Percentiles rank a stretch among this genome's conserved stretches.
These are phyloP conservation scores for Sphaerobolus stellatus DNA, from an alignment of 1,284 basidiomycete species.

Conservation along the genomic window DNA sequence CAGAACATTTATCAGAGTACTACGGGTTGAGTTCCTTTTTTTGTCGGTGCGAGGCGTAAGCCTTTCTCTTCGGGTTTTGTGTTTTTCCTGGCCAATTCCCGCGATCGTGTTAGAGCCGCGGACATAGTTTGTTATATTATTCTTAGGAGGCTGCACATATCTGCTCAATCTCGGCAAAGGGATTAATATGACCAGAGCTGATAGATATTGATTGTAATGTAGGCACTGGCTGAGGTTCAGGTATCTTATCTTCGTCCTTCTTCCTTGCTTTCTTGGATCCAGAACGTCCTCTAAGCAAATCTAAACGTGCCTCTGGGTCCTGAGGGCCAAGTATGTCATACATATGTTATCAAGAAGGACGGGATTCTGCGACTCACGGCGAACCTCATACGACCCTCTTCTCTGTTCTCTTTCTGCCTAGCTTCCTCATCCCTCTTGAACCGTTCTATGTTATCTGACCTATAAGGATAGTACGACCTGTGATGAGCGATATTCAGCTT, in stretches of 20 bases:
- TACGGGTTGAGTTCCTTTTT: conserved; percentile 75
- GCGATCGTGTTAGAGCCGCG: conserved; percentile 42
- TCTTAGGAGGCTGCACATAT: conserved; percentile 40
- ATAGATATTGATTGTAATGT: conserved; percentile 13
- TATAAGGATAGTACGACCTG: conserved; percentile 86
- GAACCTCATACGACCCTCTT: conserved; percentile 68
- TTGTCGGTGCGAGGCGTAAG: conserved; percentile 65
- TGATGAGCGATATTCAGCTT: conserved; percentile 86
- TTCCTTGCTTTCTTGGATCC: conserved; percentile 45
- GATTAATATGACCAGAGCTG: conserved; percentile 64
- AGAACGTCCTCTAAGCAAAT: conserved; percentile 60
- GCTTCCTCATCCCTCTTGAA: conserved; percentile 80
- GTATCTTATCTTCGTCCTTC: conserved; percentile 41
- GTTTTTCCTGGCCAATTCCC: conserved; percentile 35
- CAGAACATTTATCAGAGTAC: conserved; percentile 52
- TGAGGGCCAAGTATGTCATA: conserved; percentile 40
- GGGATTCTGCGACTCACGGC: conserved; percentile 48
- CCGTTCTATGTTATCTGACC: conserved; percentile 78
- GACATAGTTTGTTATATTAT: conserved; percentile 42
- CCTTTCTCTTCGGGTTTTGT: conserved; percentile 62
- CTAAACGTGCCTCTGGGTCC: conserved; percentile 80
- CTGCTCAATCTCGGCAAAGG: conserved; percentile 74
- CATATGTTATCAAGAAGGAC: background rate
- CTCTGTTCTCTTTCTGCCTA: conserved; percentile 56
- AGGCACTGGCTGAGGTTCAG: conserved; percentile 21